Conservation (phyloP, 2,329 filamentous ascomycete genomes). For the Alternaria brassicicola region DNA sequence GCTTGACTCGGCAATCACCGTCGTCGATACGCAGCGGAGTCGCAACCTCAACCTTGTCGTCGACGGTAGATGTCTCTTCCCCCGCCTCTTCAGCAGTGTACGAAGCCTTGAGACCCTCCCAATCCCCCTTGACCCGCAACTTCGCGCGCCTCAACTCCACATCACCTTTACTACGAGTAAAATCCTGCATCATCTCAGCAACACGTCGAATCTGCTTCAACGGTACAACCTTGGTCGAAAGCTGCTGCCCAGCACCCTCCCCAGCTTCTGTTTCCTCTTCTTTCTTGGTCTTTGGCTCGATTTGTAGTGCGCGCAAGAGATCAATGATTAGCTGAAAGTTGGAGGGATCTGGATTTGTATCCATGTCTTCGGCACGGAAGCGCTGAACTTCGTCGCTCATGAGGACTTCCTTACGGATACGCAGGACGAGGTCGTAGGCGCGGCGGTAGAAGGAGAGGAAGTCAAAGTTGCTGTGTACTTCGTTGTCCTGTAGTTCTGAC, state of each 20-base stretch:
- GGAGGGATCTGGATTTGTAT: constrained; percentile 10
- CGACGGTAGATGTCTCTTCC: background rate
- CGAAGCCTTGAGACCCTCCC: constrained; percentile 5
- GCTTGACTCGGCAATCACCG: background rate
- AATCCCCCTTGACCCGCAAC: background rate
- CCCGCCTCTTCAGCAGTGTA: constrained; percentile 5
- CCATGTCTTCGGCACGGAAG: constrained; percentile 2
- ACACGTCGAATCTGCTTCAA: constrained; percentile 6
- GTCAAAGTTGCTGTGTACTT: constrained; percentile 29
- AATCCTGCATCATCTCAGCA: constrained; percentile 14
- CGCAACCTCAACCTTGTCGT: background rate
- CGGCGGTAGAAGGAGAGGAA: constrained; percentile 28
- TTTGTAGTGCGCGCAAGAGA: constrained; percentile 15
- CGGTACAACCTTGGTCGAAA: constrained; percentile 3
- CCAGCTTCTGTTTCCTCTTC: background rate
- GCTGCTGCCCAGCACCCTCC: constrained; percentile 7
- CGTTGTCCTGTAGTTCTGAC: constrained; percentile 13
- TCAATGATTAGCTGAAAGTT: constrained; percentile 6
- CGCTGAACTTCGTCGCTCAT: constrained; percentile 6
- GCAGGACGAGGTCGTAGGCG: constrained; percentile 10
- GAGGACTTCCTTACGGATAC: constrained; percentile 17
- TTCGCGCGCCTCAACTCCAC: constrained; percentile 13
- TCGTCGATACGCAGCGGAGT: background rate
- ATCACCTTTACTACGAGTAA: constrained; percentile 13
- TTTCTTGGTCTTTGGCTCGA: constrained; percentile 13